phyloP scores from a whole-genome alignment of 2,329 filamentous ascomycete genomes.

The Phaeoacremonium minimum region DNA sequence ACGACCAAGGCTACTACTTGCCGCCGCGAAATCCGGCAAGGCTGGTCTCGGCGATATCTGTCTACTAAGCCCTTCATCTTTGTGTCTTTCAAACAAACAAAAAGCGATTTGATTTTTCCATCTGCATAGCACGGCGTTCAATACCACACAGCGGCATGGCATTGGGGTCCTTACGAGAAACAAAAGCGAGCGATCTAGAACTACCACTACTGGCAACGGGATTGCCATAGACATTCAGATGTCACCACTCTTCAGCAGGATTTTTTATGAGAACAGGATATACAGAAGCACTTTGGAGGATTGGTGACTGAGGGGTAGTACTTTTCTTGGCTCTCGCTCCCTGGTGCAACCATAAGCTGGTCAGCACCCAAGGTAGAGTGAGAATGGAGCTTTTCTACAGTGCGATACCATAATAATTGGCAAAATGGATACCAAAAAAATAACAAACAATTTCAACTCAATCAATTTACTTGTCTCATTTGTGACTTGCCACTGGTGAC shows the following conservation, averaged over 20 bases:
- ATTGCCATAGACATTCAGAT: background rate
- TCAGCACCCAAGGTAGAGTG: background rate
- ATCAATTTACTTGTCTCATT: too few relatives aligned
- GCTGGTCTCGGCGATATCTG: conserved; percentile 51
- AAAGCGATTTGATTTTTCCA: background rate
- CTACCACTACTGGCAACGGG: background rate
- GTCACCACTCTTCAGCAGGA: background rate
- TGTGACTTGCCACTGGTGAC: too few relatives aligned
- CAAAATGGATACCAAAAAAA: too few relatives aligned
- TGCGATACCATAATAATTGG: too few relatives aligned
- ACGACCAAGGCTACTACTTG: conserved; percentile 50
- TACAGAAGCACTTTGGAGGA: too few relatives aligned
- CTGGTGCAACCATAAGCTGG: background rate
- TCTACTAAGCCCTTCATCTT: conserved; percentile 42
- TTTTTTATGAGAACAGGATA: background rate
- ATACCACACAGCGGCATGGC: background rate
- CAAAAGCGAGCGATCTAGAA: background rate
- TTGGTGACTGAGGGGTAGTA: background rate
- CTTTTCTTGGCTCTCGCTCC: background rate
- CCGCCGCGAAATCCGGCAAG: conserved; percentile 45
- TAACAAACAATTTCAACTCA: too few relatives aligned
- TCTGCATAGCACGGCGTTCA: background rate
- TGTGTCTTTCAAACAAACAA: too few relatives aligned
- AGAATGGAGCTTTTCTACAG: background rate
- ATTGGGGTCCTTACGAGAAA: background rate